phyloP scores from a whole-genome alignment of 805 yeast species.

The Barnettozyma vustinii region DNA sequence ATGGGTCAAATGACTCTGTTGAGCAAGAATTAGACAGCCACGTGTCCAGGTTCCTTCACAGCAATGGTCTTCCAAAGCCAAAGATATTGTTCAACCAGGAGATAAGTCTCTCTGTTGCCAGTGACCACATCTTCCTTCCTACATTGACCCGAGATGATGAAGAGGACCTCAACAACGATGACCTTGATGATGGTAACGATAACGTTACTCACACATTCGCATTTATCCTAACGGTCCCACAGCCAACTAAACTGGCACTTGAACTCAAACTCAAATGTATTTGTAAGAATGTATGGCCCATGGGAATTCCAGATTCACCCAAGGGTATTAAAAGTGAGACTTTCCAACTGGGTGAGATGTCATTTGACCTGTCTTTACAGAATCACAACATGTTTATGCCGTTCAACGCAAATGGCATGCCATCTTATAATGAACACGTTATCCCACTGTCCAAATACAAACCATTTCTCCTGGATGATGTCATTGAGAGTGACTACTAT shows the following conservation, averaged over 20 bases:
- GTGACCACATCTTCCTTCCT: slow-evolving; percentile 8
- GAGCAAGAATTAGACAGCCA: not conserved
- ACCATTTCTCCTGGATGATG: not conserved
- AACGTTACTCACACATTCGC: slow-evolving; percentile 7
- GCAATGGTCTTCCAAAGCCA: slow-evolving; percentile 3
- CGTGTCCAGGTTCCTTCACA: not conserved
- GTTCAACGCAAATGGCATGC: not conserved
- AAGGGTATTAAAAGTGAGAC: not conserved
- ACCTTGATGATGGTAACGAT: not conserved
- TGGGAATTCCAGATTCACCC: not conserved
- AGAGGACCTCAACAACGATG: slow-evolving; percentile 4
- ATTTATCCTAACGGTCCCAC: slow-evolving; percentile 4
- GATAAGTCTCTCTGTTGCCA: slow-evolving; percentile 1
- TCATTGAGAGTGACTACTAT: slow-evolving; percentile 2
- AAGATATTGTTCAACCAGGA: slow-evolving; percentile 2
- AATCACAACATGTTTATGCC: slow-evolving; percentile 8
- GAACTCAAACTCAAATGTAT: slow-evolving; percentile 7
- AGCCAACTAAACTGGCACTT: slow-evolving; percentile 8
- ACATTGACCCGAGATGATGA: slow-evolving; percentile 8
- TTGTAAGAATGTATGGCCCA: slow-evolving; percentile 6
- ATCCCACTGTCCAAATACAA: not conserved
- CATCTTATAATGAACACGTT: slow-evolving; percentile 1
- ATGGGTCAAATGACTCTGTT: not conserved
- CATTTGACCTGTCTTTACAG: slow-evolving; percentile 4
- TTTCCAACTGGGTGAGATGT: slow-evolving; percentile 7